Conservation (phyloP, 176 grass and related monocot genomes). For the Carex kokanica region DNA sequence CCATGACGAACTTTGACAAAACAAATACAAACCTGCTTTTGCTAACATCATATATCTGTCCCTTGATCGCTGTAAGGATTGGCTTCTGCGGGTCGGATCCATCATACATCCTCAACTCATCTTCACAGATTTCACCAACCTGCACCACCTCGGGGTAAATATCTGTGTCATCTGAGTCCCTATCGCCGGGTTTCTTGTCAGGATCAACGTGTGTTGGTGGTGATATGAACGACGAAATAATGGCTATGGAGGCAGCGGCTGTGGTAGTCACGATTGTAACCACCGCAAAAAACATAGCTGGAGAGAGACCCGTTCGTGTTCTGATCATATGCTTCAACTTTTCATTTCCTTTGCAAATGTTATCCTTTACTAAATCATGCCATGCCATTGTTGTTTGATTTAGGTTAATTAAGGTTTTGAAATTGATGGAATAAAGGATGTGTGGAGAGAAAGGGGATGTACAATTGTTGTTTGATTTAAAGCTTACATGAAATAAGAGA, state of each 20-base stretch:
- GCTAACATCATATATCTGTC: slow-evolving; percentile 47
- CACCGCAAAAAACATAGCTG: slow-evolving; percentile 27
- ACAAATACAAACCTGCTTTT: slow-evolving; percentile 37
- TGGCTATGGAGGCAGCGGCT: slow-evolving; percentile 9
- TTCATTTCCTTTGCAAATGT: slow-evolving; percentile 29
- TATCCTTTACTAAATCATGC: slow-evolving; percentile 1
- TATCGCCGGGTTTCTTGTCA: neutral
- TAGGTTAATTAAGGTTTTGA: neutral
- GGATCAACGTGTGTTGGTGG: neutral
- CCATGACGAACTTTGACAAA: neutral
- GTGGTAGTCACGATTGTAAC: slow-evolving; percentile 14
- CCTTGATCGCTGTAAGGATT: slow-evolving; percentile 43
- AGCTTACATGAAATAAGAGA: neutral
- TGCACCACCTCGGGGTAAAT: slow-evolving; percentile 28
- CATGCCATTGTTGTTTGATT: slow-evolving; percentile 2
- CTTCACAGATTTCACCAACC: slow-evolving; percentile 49
- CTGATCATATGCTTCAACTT: slow-evolving; percentile 32
- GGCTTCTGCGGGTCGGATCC: slow-evolving; percentile 39
- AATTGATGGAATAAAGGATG: slow-evolving; percentile 1
- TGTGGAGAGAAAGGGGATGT: neutral
- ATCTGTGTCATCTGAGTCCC: slow-evolving; percentile 15
- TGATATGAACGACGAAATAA: slow-evolving; percentile 17
- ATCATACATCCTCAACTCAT: slow-evolving; percentile 56
- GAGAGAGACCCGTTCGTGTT: slow-evolving; percentile 30
- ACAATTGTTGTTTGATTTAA: slow-evolving; percentile 26